Conservation (phyloP, 257 asterid genomes). For the Perilla frutescens region DNA sequence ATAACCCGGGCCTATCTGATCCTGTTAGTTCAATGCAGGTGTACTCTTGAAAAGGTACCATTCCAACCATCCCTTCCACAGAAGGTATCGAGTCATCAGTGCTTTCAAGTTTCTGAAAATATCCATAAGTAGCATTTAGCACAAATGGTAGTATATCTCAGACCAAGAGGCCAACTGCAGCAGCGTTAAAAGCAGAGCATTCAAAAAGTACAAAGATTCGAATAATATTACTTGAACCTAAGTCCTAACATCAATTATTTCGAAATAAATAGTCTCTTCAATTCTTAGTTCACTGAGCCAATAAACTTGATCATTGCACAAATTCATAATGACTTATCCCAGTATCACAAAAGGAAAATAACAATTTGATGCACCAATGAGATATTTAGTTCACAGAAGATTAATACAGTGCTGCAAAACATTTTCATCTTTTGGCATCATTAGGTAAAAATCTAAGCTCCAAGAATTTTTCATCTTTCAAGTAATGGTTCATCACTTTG, state of each 20-base stretch:
- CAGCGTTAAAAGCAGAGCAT: not conserved
- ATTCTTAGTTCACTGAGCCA: too few relatives aligned
- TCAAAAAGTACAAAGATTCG: not conserved
- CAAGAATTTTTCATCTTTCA: not conserved
- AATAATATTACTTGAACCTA: not conserved
- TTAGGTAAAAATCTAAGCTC: not conserved
- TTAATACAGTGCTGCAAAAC: not conserved
- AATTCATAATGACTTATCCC: too few relatives aligned
- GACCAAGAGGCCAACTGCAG: not conserved
- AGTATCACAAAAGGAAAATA: not conserved
- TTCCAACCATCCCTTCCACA: slow-evolving; percentile 58
- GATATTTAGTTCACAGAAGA: not conserved
- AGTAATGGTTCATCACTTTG: not conserved
- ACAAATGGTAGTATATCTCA: not conserved
- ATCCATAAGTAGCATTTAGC: not conserved
- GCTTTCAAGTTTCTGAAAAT: slow-evolving; percentile 64
- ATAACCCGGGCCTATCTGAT: slow-evolving; percentile 74
- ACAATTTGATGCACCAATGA: not conserved
- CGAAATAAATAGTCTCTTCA: not conserved
- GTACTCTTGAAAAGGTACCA: slow-evolving; percentile 65
- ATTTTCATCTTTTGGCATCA: not conserved
- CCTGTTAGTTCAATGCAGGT: slow-evolving; percentile 77
- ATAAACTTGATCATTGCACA: not conserved
- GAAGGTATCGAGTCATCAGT: slow-evolving; percentile 55
- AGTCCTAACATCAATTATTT: too few relatives aligned